Evolutionary conservation across 1,284 basidiomycete genomes (phyloP).

Genomic region (Naganishia albida): DNA sequence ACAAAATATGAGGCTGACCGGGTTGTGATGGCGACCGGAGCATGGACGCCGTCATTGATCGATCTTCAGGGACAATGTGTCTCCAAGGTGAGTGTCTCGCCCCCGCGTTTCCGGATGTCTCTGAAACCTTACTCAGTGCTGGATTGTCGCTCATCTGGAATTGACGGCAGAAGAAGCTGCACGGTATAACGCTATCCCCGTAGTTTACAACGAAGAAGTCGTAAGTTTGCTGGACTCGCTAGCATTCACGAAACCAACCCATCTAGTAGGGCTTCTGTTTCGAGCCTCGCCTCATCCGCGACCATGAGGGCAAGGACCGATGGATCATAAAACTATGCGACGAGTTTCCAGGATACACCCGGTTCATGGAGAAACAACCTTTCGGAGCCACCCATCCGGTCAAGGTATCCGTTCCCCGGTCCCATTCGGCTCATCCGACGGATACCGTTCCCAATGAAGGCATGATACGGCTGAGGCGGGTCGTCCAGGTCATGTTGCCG

Average conservation of each 20-base stretch:
- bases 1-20: conserved; percentile 42
- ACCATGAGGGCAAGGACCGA: conserved; percentile 16
- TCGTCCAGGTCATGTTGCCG: conserved; percentile 44
- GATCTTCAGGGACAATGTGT: conserved; percentile 50
- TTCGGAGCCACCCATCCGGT: conserved; percentile 35
- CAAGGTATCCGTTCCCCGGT: conserved; percentile 47
- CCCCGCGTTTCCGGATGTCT: not conserved
- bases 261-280: conserved; percentile 38
- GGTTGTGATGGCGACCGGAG: conserved; percentile 50
- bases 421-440: conserved; percentile 46
- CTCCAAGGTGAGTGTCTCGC: conserved; percentile 42
- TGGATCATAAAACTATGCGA: conserved; percentile 45
- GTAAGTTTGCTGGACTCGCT: conserved; percentile 35
- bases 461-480: conserved; percentile 34
- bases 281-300: conserved; percentile 36
- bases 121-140: conserved; percentile 37
- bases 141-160: conserved; percentile 51
- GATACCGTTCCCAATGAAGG: conserved; percentile 47
- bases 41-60: conserved; percentile 48
- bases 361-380: conserved; percentile 35
- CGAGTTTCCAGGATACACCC: conserved; percentile 45
- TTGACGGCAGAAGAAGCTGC: conserved; percentile 45
- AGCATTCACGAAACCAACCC: conserved; percentile 35
- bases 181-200: conserved; percentile 40
- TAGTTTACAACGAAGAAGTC: conserved; percentile 42